phyloP scores from a whole-genome alignment of 208 protist species.

The Crithidia expoeki region DNA sequence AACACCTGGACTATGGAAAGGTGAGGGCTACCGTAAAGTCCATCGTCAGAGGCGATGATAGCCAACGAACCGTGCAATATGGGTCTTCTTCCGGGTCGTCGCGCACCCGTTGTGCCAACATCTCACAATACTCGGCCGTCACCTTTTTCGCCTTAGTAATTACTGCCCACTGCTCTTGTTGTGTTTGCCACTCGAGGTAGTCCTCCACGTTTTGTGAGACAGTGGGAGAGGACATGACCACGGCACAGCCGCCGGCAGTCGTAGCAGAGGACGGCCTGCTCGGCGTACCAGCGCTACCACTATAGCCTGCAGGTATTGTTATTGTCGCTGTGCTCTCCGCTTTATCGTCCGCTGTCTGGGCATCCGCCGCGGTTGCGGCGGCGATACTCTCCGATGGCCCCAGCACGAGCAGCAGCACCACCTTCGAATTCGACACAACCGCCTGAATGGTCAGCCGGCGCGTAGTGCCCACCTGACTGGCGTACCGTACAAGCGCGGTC shows the following conservation, averaged over 20 bases:
- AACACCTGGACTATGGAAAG: conserved; percentile 5
- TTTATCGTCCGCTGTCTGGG: background rate
- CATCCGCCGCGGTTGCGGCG: background rate
- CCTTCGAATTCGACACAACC: conserved; percentile 66
- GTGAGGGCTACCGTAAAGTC: conserved; percentile 27
- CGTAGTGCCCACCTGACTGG: conserved; percentile 26
- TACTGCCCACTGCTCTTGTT: conserved; percentile 39
- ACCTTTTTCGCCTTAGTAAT: conserved; percentile 59
- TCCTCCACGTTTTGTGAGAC: conserved; percentile 4
- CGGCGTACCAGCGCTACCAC: background rate
- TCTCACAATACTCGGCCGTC: conserved; percentile 44
- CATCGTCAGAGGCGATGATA: conserved; percentile 29
- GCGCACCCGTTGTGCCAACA: conserved; percentile 46
- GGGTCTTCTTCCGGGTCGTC: conserved; percentile 43
- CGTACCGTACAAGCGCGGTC: conserved; percentile 54
- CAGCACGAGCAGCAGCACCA: conserved; percentile 42
- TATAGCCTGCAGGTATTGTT: background rate
- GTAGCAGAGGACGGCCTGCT: background rate
- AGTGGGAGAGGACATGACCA: no score
- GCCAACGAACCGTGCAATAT: conserved; percentile 44
- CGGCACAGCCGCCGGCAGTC: background rate
- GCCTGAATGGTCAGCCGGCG: conserved; percentile 44
- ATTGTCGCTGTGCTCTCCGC: background rate
- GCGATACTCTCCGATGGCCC: conserved; percentile 23
- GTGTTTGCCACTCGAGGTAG: background rate